A percentile compares a stretch with the other conserved stretches of the same genome.
These are phyloP conservation scores for Hanseniaspora opuntiae DNA, from an alignment of 805 yeast species.

Conservation along the genomic window DNA sequence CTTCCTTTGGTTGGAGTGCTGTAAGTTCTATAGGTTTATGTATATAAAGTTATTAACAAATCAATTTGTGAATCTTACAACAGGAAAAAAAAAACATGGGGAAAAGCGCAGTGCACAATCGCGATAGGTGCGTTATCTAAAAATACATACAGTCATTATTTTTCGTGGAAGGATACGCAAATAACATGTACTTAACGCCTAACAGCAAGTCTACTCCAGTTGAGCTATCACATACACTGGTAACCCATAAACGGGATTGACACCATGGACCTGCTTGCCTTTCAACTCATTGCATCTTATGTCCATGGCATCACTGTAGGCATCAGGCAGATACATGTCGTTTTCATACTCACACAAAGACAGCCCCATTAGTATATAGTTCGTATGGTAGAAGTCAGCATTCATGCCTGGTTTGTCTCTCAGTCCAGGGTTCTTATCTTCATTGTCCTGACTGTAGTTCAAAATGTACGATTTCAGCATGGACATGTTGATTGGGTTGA, in stretches of 20 bases:
- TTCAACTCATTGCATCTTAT: not conserved
- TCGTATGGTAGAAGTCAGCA: slow-evolving; percentile 84
- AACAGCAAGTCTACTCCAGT: not conserved
- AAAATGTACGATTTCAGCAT: slow-evolving; percentile 54
- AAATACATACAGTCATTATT: too few relatives aligned
- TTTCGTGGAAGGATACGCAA: too few relatives aligned
- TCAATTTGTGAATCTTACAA: too few relatives aligned
- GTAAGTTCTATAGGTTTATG: too few relatives aligned
- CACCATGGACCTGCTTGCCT: slow-evolving; percentile 14
- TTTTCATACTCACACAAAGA: slow-evolving; percentile 23
- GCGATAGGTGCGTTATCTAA: too few relatives aligned
- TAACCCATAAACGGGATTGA: slow-evolving; percentile 50
- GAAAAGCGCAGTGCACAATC: too few relatives aligned
- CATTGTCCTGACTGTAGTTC: slow-evolving; percentile 54
- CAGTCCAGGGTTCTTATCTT: slow-evolving; percentile 47
- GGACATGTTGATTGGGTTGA: slow-evolving; percentile 35
- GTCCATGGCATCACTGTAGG: not conserved
- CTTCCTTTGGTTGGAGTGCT: too few relatives aligned
- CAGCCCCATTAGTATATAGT: slow-evolving; percentile 69
- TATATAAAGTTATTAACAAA: too few relatives aligned
- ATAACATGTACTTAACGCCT: too few relatives aligned
- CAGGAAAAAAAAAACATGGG: too few relatives aligned
- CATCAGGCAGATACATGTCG: not conserved
- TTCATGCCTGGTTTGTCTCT: slow-evolving; percentile 73
- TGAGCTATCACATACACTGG: slow-evolving; percentile 17